These are phyloP conservation scores for Populus hybrid DNA, from an alignment of 441 rosid species.

Conservation along the genomic window DNA sequence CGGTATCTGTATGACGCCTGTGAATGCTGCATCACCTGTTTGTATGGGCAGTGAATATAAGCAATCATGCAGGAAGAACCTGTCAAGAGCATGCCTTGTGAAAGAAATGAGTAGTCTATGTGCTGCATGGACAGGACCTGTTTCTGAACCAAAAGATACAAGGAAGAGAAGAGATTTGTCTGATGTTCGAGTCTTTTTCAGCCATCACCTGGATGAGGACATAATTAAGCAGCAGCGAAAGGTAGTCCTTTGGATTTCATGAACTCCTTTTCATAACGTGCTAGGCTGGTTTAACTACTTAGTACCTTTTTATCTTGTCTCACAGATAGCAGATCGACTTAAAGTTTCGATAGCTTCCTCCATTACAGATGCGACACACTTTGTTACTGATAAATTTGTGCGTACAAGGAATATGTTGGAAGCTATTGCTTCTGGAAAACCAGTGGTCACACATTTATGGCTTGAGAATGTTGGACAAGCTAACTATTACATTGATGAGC, in stretches of 20 bases:
- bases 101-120: slow-evolving; percentile 52
- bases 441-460: slow-evolving; percentile 81
- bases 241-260: slow-evolving; percentile 40
- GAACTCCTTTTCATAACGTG: background rate
- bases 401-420: slow-evolving; percentile 92
- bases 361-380: slow-evolving; percentile 74
- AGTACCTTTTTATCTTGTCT: slow-evolving; percentile 8
- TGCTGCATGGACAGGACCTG: slow-evolving; percentile 31
- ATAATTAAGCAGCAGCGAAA: slow-evolving; percentile 65
- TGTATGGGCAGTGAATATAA: slow-evolving; percentile 56
- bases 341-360: slow-evolving; percentile 53
- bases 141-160: slow-evolving; percentile 42
- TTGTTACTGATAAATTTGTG: slow-evolving; percentile 64
- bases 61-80: slow-evolving; percentile 52
- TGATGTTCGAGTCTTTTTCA: slow-evolving; percentile 60
- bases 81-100: slow-evolving; percentile 35
- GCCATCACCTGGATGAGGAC: slow-evolving; percentile 82
- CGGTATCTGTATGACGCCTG: slow-evolving; percentile 26
- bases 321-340: slow-evolving; percentile 69
- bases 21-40: slow-evolving; percentile 52
- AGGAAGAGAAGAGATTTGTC: slow-evolving; percentile 75
- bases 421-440: slow-evolving; percentile 82
- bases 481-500: slow-evolving; percentile 68
- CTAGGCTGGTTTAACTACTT: slow-evolving; percentile 4
- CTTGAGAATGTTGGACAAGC: slow-evolving; percentile 70